These are phyloP conservation scores for Marasmius fiardii DNA, from an alignment of 1,284 basidiomycete genomes.

Conservation along the genomic window DNA sequence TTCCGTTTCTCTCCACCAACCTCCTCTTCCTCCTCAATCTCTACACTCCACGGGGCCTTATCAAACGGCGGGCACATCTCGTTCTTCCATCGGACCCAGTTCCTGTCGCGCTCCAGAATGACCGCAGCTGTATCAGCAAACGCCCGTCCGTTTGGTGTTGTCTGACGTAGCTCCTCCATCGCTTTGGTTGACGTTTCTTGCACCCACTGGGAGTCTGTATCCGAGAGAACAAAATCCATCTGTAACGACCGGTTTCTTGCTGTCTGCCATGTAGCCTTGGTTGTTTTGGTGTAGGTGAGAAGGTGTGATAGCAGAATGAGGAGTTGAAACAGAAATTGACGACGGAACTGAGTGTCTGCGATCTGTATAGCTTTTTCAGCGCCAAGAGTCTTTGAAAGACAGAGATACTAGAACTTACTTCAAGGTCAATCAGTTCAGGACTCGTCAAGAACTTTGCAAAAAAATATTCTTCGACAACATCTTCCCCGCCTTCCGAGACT, in stretches of 20 bases:
- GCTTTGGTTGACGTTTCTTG: conserved; percentile 63
- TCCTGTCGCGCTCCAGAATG: conserved; percentile 77
- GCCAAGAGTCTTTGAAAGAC: neutral
- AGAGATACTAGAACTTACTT: conserved; percentile 45
- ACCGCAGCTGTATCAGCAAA: conserved; percentile 70
- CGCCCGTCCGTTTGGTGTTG: conserved; percentile 67
- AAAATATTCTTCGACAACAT: conserved; percentile 70
- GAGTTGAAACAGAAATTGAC: conserved; percentile 88
- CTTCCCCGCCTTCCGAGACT: conserved; percentile 28
- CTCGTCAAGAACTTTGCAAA: conserved; percentile 91
- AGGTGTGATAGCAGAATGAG: conserved; percentile 82
- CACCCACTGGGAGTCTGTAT: conserved; percentile 68
- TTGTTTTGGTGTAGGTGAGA: conserved; percentile 68
- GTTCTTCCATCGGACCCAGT: conserved; percentile 87
- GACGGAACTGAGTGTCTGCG: conserved; percentile 84
- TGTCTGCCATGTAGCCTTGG: conserved; percentile 60
- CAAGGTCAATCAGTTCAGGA: conserved; percentile 80
- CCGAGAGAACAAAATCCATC: conserved; percentile 74
- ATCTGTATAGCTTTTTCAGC: conserved; percentile 44
- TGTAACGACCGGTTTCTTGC: conserved; percentile 70
- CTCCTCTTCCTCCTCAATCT: conserved; percentile 35
- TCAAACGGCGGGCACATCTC: conserved; percentile 75
- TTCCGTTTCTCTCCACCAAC: neutral
- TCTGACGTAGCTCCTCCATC: conserved; percentile 69
- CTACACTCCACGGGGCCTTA: conserved; percentile 55